Conservation (phyloP, 2,329 filamentous ascomycete genomes). For the Trichoderma gracile region DNA sequence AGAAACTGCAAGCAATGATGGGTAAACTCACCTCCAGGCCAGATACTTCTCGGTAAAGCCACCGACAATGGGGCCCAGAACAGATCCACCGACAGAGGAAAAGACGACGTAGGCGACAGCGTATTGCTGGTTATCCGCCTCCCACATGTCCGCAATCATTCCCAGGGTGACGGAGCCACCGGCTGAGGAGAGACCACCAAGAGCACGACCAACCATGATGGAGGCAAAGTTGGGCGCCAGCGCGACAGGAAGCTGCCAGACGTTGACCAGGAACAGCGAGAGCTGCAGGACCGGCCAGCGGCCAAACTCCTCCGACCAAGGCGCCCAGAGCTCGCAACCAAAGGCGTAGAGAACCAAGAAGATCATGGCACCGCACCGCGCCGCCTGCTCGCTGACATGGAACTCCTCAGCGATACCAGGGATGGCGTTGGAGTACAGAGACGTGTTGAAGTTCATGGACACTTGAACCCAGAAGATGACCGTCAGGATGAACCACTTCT, state of each 20-base stretch:
- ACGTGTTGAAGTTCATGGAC: constrained; percentile 79
- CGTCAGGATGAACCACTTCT: constrained; percentile 73
- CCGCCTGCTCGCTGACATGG: constrained; percentile 65
- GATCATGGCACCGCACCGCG: constrained; percentile 72
- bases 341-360: constrained; percentile 81
- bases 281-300: constrained; percentile 73
- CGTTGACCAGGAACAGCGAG: constrained; percentile 72
- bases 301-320: constrained; percentile 82
- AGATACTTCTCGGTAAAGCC: constrained; percentile 70
- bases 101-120: constrained; percentile 77
- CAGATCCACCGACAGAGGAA: constrained; percentile 75
- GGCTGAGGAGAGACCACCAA: constrained; percentile 70
- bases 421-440: constrained; percentile 70
- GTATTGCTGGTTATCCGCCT: constrained; percentile 70
- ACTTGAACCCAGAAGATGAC: constrained; percentile 73
- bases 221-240: constrained; percentile 72
- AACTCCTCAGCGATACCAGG: constrained; percentile 67
- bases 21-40: constrained; percentile 58
- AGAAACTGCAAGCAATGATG: not conserved
- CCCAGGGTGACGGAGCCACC: constrained; percentile 73
- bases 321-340: constrained; percentile 85
- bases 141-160: constrained; percentile 75
- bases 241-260: constrained; percentile 73
- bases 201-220: constrained; percentile 67
- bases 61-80: constrained; percentile 76